A percentile compares a stretch with the other conserved stretches of the same genome.
phyloP scores from a whole-genome alignment of 352 stramenopile species.

The Blastocystis sp. region DNA sequence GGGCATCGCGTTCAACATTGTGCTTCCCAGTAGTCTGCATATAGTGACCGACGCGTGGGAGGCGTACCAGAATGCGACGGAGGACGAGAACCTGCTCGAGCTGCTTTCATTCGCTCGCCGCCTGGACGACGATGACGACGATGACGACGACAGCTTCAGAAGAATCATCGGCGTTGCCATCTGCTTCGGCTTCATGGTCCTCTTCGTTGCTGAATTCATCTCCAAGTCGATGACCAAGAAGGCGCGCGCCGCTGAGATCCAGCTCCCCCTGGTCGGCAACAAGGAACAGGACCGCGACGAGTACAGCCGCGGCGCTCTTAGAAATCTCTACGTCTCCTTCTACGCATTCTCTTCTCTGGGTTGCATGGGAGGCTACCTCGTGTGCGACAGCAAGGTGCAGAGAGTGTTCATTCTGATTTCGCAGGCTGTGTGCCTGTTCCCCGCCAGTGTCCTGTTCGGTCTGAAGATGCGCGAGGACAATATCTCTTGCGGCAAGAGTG shows the following conservation, averaged over 20 bases:
- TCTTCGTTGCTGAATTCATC: constrained; percentile 60
- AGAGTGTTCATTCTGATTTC: constrained; percentile 49
- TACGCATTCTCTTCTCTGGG: constrained; percentile 28
- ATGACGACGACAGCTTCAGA: constrained; percentile 52
- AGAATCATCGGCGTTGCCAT: constrained; percentile 61
- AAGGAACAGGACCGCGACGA: background rate
- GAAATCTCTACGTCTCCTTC: constrained; percentile 19
- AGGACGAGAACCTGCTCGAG: background rate
- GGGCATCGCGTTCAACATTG: constrained; percentile 49
- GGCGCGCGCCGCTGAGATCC: background rate
- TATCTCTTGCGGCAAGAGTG: background rate
- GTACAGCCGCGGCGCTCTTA: constrained; percentile 27
- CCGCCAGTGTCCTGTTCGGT: constrained; percentile 12
- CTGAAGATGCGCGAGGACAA: constrained; percentile 35
- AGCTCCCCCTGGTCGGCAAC: constrained; percentile 16
- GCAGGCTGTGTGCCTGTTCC: constrained; percentile 17
- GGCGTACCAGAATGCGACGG: background rate
- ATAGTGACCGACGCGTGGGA: constrained; percentile 57
- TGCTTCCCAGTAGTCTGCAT: constrained; percentile 51
- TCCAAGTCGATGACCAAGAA: constrained; percentile 61
- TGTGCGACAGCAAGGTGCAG: constrained; percentile 32
- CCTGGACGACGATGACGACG: constrained; percentile 25
- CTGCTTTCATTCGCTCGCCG: background rate
- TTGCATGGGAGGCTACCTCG: constrained; percentile 63
- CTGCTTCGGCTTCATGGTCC: constrained; percentile 59